Evolutionary conservation across 352 stramenopile genomes (phyloP).

Genomic region (Phytopythium sindhum): DNA sequence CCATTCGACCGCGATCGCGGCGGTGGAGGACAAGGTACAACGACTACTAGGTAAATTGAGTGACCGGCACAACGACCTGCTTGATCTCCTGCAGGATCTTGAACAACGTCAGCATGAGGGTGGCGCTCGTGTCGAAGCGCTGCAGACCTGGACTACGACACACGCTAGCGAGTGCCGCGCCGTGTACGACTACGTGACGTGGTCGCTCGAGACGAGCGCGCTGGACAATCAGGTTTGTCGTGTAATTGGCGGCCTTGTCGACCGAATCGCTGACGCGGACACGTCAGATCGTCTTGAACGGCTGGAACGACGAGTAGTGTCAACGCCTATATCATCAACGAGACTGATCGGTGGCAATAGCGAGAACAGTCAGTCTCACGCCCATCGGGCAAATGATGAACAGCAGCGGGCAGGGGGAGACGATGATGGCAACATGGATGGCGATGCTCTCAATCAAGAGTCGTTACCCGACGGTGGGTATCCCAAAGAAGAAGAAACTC

Average conservation of each 20-base stretch:
- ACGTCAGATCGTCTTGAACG: constrained; percentile 14
- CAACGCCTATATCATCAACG: neutral
- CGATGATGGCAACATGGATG: neutral
- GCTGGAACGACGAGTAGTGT: constrained; percentile 3
- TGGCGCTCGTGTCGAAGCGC: constrained; percentile 12
- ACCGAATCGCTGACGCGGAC: constrained; percentile 25
- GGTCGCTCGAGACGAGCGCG: constrained; percentile 28
- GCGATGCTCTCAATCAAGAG: neutral
- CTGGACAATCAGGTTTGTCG: constrained; percentile 24
- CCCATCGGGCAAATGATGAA: neutral
- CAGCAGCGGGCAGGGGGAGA: neutral
- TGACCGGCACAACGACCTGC: constrained; percentile 1
- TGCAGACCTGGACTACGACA: constrained; percentile 38
- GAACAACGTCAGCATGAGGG: neutral
- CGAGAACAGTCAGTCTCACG: neutral
- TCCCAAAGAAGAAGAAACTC: neutral
- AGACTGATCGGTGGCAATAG: neutral
- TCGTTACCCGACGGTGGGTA: neutral
- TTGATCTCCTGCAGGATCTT: neutral
- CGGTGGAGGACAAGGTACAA: neutral
- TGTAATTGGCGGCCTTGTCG: constrained; percentile 23
- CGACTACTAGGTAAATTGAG: neutral
- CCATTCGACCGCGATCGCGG: neutral
- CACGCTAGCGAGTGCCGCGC: constrained; percentile 48
- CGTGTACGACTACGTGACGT: constrained; percentile 54